Evolutionary conservation across 768 basidiomycete genomes (phyloP), one percentile per base, ranked within the genome.

Genomic region (Epithele typhae): DNA sequence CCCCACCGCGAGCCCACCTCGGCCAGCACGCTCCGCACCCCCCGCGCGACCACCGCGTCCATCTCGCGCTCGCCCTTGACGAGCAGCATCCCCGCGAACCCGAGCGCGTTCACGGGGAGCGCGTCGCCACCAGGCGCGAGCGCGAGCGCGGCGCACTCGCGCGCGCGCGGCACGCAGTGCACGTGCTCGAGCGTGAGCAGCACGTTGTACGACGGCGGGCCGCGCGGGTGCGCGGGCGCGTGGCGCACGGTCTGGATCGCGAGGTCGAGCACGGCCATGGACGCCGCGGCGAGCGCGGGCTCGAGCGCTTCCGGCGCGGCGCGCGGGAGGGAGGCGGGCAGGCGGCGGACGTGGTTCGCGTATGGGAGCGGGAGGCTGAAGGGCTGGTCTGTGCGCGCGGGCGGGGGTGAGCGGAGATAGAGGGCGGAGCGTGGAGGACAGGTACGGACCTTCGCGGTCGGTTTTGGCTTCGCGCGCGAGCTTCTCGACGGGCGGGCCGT

Each of bases 31-130:
- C 71, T 79, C 7, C 73, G 69, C 22, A 87, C 67, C 1, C 81
- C 77, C 62, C 84, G 81, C 48, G 68, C 64, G 63, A 78, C 78
- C 34, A 96, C 75, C 2, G 74, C 77, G 45, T 81, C 78, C 40
- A 91, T 63, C 66, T 94, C 91, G 17, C 73, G 73, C 44, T 86
- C 79, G 52, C 85, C 91, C 70, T 87, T 91, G 21, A 89, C 91
- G 45, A 96, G 77, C 51, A 96, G 57, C 83, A 90, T 81, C 1
- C 94, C 94, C 6, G 91, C 87, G 61, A 86, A 96, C 12, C 90
- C 94, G 39, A 96, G 74, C 37, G 94, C 77, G 64, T 97, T 96
- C 35, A 97, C 73, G 57, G 79, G 78, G 22, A 97, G 58, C 44
- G 64, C 50, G 25, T 79, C 76, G n/a, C 79, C 78, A 2, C 77